phyloP scores from a whole-genome alignment of 129 eudicot species.

The Flaveria ramosissima region DNA sequence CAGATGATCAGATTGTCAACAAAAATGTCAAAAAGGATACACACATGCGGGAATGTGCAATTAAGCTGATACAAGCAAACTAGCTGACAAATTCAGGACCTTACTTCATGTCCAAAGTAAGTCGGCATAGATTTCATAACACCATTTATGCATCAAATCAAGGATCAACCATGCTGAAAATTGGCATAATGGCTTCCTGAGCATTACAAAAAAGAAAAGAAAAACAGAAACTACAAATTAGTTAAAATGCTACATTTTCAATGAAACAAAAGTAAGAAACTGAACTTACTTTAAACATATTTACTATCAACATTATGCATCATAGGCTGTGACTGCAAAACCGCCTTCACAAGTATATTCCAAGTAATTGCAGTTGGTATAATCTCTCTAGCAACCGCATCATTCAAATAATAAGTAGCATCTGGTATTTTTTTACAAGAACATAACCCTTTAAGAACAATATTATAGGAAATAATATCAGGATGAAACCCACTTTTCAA shows the following conservation, averaged over 20 bases:
- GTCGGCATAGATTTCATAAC: constrained; percentile 11
- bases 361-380: constrained; percentile 70
- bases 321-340: constrained; percentile 30
- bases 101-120: constrained; percentile 27
- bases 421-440: constrained; percentile 56
- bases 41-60: not conserved
- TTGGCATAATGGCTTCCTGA: not conserved
- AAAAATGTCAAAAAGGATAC: not conserved
- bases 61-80: not conserved
- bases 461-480: constrained; percentile 88
- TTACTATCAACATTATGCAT: constrained; percentile 1
- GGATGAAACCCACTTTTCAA: constrained; percentile 64
- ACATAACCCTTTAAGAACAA: constrained; percentile 72
- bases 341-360: constrained; percentile 86
- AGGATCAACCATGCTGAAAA: constrained; percentile 15
- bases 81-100: not conserved
- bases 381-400: constrained; percentile 60
- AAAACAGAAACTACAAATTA: not conserved
- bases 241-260: not conserved
- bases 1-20: not conserved
- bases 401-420: constrained; percentile 56
- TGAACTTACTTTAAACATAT: constrained; percentile 39
- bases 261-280: constrained; percentile 1
- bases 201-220: not conserved
- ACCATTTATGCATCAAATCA: constrained; percentile 18